phyloP scores from a whole-genome alignment of 805 yeast species.

The Pichia californica region DNA sequence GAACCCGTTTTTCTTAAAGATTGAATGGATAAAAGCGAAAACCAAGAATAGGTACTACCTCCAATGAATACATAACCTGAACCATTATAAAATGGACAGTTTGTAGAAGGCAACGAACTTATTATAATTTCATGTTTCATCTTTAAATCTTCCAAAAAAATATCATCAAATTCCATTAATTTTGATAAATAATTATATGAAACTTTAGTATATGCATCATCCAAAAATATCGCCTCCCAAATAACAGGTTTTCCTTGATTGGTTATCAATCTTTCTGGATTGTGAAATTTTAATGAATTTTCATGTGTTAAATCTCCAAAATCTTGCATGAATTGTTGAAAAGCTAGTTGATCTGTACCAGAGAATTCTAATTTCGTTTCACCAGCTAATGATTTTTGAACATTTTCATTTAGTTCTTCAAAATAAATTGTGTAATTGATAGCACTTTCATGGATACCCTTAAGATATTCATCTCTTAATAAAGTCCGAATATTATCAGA shows the following conservation, averaged over 20 bases:
- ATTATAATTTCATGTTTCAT: conserved; percentile 42
- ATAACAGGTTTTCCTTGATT: conserved; percentile 20
- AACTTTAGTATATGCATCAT: conserved; percentile 13
- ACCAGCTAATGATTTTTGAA: no score
- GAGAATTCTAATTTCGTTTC: not conserved
- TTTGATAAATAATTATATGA: conserved; percentile 4
- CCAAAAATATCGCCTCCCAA: conserved; percentile 17
- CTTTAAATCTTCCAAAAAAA: conserved; percentile 40
- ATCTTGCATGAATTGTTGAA: conserved; percentile 11
- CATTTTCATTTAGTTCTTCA: not conserved
- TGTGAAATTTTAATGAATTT: conserved; percentile 11
- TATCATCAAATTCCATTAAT: conserved; percentile 26
- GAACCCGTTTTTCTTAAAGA: conserved; percentile 39
- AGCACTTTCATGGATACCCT: conserved; percentile 8
- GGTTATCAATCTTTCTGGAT: conserved; percentile 16
- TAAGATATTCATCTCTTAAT: conserved; percentile 11
- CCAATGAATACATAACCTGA: conserved; percentile 36
- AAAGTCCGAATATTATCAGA: conserved; percentile 7
- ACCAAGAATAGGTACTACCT: conserved; percentile 39
- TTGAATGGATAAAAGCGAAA: conserved; percentile 34
- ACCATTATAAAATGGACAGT: conserved; percentile 22
- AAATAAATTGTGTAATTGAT: conserved; percentile 7
- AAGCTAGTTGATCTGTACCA: not conserved
- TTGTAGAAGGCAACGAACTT: conserved; percentile 36
- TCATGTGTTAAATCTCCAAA: conserved; percentile 11